Evolutionary conservation across 2,329 filamentous ascomycete species (phyloP), one percentile per base, ranked within the genome.

Genomic region (Ilyonectria robusta): DNA sequence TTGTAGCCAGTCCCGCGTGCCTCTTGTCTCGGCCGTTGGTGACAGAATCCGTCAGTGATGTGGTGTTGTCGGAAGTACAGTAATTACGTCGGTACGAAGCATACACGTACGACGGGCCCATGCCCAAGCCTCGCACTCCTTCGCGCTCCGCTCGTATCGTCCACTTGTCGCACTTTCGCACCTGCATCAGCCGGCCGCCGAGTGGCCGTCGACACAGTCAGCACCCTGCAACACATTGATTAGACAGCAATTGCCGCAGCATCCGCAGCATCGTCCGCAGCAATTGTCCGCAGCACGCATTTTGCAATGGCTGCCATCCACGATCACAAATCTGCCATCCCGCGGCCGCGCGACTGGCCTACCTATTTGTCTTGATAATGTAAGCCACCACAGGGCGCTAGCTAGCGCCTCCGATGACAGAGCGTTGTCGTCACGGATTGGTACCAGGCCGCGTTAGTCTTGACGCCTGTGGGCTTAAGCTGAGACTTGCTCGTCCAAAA

Each of bases 391-490:
- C 40, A 54, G 33, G 37, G 62, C 35, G 61, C 19, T 35, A 21
- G n/a, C 46, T 69, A 59, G 66, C 59, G 63, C 59, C 63, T 40
- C 47, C 51, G 64, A 55, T 69, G 67, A 68, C 65, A 69, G 62
- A 54, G 62, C 40, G 37, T 51, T 62, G 15, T 60, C 40, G 44
- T 70, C 65, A 65, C 65, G 63, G 67, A 59, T 53, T 74, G 46
- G 54, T 55, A 71, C 53, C 50, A 59, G 60, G 62, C 42, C 58
- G 55, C 62, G 66, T 73, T 70, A 66, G 72, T 60, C 50, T 66
- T 51, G 51, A 59, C 61, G 65, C 50, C 56, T 59, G 64, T 63
- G 66, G 59, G 47, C 59, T 69, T 59, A 47, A 67, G 64, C 48
- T 69, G 68, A 70, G 67, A 70, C 67, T 61, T 57, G 50, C 42